Evolutionary conservation across 2,329 filamentous ascomycete species (phyloP), one percentile per base, ranked within the genome.

Genomic region (Diplodia sapinea): DNA sequence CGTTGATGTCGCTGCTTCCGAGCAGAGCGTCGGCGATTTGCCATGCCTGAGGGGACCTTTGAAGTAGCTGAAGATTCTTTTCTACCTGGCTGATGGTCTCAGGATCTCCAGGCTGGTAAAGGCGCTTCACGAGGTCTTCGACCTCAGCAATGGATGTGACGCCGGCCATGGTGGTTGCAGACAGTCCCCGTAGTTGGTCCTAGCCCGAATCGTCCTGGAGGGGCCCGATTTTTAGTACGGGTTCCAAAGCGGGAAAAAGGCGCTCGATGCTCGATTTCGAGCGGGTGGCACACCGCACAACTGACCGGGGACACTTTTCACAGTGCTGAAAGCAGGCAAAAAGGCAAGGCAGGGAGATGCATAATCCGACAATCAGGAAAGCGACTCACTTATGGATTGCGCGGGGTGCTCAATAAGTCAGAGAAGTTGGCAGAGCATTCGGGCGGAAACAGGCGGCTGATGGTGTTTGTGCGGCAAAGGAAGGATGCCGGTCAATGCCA

Each of bases 1-100:
- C 88, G 73, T 94, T 90, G 69, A 91, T 86, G 71, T 92, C 88
- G 26, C 86, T 81, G 69, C 87, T 88, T 62, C 82, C 82, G 12
- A 97, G 82, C 15, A 98, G 83, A 63, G 88, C 87, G 74, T 94
- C 89, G 23, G 93, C 93, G 55, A 97, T 85, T 67, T 91, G 85
- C 95, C 95, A 99, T 66, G 93, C 94, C 73, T 92, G 85, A 1
- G 89, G 84, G 2, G 92, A 91, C 72, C 88, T 88, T 76, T 98
- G 95, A 20, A 97, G 82, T 31, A 85, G 84, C 70, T 95, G 92
- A 15, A 99, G 83, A 15, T 89, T 87, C 67, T 91, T 88, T 76
- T 98, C 92, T 57, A 88, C 87, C 61, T 82, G 78, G 33, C 75
- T 74, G 71, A 81, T 82, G 74, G 81, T 82, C 75, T 76, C 79